Conservation (phyloP, 2,329 filamentous ascomycete genomes). For the Neofusicoccum kwambonambiense region DNA sequence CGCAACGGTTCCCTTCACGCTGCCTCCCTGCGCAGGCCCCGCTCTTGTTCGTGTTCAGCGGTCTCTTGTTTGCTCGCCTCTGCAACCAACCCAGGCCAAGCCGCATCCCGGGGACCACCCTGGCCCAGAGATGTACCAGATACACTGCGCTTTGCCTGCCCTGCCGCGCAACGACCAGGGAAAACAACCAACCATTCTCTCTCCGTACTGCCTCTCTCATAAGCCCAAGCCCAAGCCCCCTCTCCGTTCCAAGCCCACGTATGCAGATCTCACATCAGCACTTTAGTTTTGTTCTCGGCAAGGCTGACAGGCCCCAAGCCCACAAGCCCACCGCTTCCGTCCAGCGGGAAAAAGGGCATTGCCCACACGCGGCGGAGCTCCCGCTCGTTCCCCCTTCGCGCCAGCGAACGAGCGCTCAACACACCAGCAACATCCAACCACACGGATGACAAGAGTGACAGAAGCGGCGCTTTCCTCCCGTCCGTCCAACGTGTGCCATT, state of each 20-base stretch:
- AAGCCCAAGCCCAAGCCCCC: neutral
- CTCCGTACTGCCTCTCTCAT: neutral
- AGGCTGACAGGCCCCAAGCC: constrained; percentile 5
- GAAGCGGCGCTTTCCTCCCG: neutral
- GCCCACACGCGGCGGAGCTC: too few species aligned
- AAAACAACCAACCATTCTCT: neutral
- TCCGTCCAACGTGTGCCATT: neutral
- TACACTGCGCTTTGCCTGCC: too few species aligned
- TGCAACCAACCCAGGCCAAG: neutral
- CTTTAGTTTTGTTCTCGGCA: constrained; percentile 2
- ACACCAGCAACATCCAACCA: neutral
- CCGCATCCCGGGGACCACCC: neutral
- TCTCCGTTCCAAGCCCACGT: neutral
- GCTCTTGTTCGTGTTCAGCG: constrained; percentile 4
- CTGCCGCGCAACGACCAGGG: too few species aligned
- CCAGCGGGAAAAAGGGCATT: neutral
- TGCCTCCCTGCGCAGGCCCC: neutral
- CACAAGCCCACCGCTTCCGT: neutral
- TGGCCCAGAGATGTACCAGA: neutral
- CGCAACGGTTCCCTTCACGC: neutral
- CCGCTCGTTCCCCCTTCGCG: neutral
- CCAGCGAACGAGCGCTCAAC: neutral
- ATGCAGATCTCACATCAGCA: constrained; percentile 14
- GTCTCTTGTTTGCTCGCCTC: neutral
- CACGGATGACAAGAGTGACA: neutral